Percentiles rank a stretch among this genome's conserved stretches.
phyloP scores from a whole-genome alignment of 306 rosid genomes.

The Casuarina equisetifolia region DNA sequence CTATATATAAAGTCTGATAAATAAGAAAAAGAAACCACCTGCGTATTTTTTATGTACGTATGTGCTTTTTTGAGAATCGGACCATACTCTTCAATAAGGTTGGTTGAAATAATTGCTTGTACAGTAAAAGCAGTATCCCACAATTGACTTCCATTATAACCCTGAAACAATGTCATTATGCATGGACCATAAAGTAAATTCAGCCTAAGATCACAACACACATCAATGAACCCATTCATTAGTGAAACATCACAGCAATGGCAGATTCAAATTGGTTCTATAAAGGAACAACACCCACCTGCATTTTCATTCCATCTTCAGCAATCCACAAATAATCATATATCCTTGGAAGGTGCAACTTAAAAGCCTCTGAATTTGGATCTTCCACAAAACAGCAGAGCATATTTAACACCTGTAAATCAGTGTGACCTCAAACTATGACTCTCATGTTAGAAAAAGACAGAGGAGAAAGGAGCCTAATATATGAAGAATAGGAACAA shows the following conservation, averaged over 20 bases:
- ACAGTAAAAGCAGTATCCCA: conserved; percentile 87
- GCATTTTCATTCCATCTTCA: conserved; percentile 98
- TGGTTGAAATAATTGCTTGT: conserved; percentile 85
- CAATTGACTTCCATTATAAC: conserved; percentile 95
- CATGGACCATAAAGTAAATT: background rate
- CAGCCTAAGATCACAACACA: background rate
- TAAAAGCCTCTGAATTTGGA: conserved; percentile 87
- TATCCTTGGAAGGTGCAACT: conserved; percentile 83
- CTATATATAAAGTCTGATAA: conserved; percentile 11
- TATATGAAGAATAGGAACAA: background rate
- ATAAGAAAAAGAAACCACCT: conserved; percentile 48
- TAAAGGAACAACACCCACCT: conserved; percentile 41
- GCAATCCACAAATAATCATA: conserved; percentile 85
- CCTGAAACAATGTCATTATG: conserved; percentile 51
- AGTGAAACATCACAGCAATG: conserved; percentile 7
- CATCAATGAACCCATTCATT: background rate
- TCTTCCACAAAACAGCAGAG: conserved; percentile 91
- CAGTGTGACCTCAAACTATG: conserved; percentile 19
- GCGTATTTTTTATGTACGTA: conserved; percentile 64
- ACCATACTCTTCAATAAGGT: conserved; percentile 65
- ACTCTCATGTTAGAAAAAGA: conserved; percentile 16
- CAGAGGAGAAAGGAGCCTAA: background rate
- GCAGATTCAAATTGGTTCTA: background rate
- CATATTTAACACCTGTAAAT: conserved; percentile 72
- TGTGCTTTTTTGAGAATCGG: conserved; percentile 75